These are phyloP conservation scores for Phanerochaete sordida DNA, from an alignment of 768 basidiomycete genomes.

Conservation along the genomic window DNA sequence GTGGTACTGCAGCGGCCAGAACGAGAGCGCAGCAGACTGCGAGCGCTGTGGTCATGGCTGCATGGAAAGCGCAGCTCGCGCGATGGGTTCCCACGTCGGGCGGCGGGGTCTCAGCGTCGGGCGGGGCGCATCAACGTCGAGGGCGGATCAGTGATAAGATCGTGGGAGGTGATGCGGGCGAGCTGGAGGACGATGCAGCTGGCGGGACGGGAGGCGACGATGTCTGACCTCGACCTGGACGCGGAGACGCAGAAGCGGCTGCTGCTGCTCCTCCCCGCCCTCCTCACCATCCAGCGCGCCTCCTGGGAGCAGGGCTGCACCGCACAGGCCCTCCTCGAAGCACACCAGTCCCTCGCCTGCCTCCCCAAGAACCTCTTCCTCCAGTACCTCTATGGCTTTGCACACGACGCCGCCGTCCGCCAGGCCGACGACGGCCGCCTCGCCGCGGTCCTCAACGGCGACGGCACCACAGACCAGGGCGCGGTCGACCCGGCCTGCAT, in stretches of 20 bases:
- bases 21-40: too few species aligned
- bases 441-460: constrained; percentile 13
- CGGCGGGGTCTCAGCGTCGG: too few species aligned
- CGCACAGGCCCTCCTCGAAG: constrained; percentile 20
- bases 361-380: constrained; percentile 4
- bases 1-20: too few species aligned
- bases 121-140: background rate
- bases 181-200: background rate
- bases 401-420: constrained; percentile 16
- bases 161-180: background rate
- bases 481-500: constrained; percentile 18
- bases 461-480: constrained; percentile 14
- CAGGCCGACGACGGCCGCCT: constrained; percentile 15
- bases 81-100: too few species aligned
- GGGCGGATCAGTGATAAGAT: background rate
- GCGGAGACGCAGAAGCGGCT: background rate
- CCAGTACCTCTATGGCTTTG: constrained; percentile 16
- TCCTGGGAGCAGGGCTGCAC: constrained; percentile 23
- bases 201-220: background rate
- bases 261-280: constrained; percentile 9
- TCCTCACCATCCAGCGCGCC: constrained; percentile 16
- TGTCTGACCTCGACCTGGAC: background rate
- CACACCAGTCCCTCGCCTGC: constrained; percentile 2
- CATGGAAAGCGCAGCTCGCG: too few species aligned
- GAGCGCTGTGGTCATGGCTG: too few species aligned